Conservation (phyloP, 495 filamentous ascomycete species). For the Amniculicola lignicola region DNA sequence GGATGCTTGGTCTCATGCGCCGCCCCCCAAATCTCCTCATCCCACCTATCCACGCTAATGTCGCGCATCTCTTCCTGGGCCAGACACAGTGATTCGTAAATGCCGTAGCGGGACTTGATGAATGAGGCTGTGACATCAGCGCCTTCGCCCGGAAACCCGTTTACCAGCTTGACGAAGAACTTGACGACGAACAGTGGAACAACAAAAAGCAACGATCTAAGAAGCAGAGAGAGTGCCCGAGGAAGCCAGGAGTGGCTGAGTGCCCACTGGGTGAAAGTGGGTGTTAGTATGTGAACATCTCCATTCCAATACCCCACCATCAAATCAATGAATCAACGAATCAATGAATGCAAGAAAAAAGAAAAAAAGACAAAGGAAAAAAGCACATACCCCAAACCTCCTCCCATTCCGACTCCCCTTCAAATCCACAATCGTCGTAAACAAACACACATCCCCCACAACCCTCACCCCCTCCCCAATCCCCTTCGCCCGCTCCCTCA, state of each 20-base stretch:
- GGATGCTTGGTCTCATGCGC: conserved; percentile 24
- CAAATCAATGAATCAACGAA: background rate
- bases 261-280: no score
- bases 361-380: background rate
- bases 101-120: conserved; percentile 7
- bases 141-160: conserved; percentile 3
- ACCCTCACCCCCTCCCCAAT: conserved; percentile 14
- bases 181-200: conserved; percentile 9
- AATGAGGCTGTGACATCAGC: conserved; percentile 14
- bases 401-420: conserved; percentile 34
- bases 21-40: conserved; percentile 74
- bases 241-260: no score
- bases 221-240: no score
- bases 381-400: conserved; percentile 26
- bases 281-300: no score
- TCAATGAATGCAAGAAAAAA: background rate
- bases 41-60: conserved; percentile 77
- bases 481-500: conserved; percentile 1
- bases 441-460: conserved; percentile 36
- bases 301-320: no score
- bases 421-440: conserved; percentile 39
- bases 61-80: conserved; percentile 70
- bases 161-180: conserved; percentile 2
- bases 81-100: conserved; percentile 42
- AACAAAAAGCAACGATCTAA: conserved; percentile 11